Conservation (phyloP, 176 grass and related monocot species). For the Chloris gayana region DNA sequence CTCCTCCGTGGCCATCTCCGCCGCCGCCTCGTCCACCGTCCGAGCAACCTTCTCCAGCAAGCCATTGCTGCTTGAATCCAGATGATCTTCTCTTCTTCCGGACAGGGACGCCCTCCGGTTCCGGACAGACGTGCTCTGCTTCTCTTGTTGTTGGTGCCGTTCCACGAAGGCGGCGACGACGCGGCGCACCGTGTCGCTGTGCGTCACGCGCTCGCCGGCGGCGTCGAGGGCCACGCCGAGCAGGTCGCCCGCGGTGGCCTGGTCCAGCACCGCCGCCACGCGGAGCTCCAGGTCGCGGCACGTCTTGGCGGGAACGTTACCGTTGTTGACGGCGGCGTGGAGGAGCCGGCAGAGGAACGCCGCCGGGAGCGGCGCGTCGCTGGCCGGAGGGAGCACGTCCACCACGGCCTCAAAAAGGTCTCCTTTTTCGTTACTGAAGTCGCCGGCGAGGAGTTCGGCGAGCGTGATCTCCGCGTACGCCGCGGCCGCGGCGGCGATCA, state of each 20-base stretch:
- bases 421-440: too few relatives aligned
- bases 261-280: conserved; percentile 60
- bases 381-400: conserved; percentile 45
- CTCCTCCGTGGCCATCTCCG: conserved; percentile 72
- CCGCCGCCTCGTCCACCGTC: conserved; percentile 72
- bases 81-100: background rate
- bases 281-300: conserved; percentile 72
- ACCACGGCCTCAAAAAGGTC: conserved; percentile 49
- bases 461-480: conserved; percentile 58
- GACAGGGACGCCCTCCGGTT: conserved; percentile 34
- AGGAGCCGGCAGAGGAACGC: conserved; percentile 73
- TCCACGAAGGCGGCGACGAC: conserved; percentile 68
- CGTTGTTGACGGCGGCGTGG: conserved; percentile 40
- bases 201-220: conserved; percentile 37
- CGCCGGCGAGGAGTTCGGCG: conserved; percentile 26
- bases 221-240: conserved; percentile 54
- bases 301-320: conserved; percentile 30
- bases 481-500: conserved; percentile 44
- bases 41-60: conserved; percentile 60
- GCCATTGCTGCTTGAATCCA: background rate
- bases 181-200: conserved; percentile 64
- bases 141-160: background rate
- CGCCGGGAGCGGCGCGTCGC: conserved; percentile 49
- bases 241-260: conserved; percentile 55
- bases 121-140: background rate